phyloP scores from a whole-genome alignment of 2,329 filamentous ascomycete species.

The Parafenestella ontariensis region DNA sequence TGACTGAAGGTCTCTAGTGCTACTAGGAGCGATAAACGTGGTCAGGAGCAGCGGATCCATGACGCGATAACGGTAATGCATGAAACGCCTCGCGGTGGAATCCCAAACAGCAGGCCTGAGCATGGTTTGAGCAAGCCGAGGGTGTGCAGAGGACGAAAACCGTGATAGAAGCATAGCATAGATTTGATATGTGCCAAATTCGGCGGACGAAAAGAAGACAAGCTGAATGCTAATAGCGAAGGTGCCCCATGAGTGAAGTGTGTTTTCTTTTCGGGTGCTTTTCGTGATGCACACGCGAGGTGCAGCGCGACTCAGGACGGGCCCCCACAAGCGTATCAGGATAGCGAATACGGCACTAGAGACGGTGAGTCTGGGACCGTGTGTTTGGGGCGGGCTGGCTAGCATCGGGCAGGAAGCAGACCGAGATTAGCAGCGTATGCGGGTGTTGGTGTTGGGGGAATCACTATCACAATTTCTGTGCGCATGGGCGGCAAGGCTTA shows the following conservation, averaged over 20 bases:
- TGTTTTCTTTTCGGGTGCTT: conserved; percentile 4
- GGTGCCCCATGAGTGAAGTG: neutral
- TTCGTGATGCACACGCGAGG: conserved; percentile 5
- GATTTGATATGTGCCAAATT: neutral
- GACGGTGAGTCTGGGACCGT: neutral
- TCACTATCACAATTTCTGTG: neutral
- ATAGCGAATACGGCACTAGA: neutral
- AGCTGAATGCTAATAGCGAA: neutral
- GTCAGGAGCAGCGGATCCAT: conserved; percentile 18
- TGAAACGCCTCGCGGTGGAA: conserved; percentile 33
- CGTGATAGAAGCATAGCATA: neutral
- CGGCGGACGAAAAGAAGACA: conserved; percentile 2
- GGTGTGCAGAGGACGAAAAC: neutral
- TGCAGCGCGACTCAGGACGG: neutral
- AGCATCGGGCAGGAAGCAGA: neutral
- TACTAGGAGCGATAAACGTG: conserved; percentile 3
- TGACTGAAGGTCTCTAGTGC: conserved; percentile 1
- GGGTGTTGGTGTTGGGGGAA: neutral
- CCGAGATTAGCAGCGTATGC: neutral
- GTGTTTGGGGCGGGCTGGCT: neutral
- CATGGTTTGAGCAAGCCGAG: conserved; percentile 14
- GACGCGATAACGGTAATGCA: conserved; percentile 38
- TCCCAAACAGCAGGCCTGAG: conserved; percentile 9
- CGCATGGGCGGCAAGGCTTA: neutral
- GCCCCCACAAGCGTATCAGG: neutral